phyloP scores from a whole-genome alignment of 306 rosid species.

The Pachyrhizus erosus region DNA sequence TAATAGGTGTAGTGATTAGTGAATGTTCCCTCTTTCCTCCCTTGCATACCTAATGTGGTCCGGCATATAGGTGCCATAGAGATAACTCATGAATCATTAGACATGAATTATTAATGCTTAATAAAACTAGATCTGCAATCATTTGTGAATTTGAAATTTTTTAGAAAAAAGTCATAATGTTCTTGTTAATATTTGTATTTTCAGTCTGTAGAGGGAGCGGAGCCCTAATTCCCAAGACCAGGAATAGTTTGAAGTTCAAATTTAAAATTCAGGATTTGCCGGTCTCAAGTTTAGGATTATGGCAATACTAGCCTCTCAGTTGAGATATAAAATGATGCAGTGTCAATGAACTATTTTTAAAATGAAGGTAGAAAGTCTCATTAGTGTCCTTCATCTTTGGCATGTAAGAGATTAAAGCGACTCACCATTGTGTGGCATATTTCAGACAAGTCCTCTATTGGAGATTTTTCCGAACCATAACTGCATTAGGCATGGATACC shows the following conservation, averaged over 20 bases:
- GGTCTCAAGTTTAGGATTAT: conserved; percentile 8
- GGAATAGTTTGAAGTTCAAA: conserved; percentile 6
- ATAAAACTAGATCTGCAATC: conserved; percentile 12
- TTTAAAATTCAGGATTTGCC: conserved; percentile 21
- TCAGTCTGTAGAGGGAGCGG: conserved; percentile 2
- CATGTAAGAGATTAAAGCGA: conserved; percentile 32
- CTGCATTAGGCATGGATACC: conserved; percentile 57
- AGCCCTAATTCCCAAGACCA: not conserved
- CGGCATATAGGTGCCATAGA: not conserved
- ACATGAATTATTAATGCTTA: not conserved
- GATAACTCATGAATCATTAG: not conserved
- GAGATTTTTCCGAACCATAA: conserved; percentile 82
- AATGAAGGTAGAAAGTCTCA: conserved; percentile 25
- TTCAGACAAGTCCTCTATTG: conserved; percentile 82
- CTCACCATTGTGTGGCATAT: conserved; percentile 84
- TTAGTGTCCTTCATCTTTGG: conserved; percentile 9
- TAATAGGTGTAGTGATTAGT: not conserved
- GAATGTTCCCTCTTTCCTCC: not conserved
- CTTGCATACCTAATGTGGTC: not conserved
- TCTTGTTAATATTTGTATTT: conserved; percentile 9
- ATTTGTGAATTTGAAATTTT: not conserved
- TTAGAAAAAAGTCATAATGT: not conserved
- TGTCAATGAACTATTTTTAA: conserved; percentile 1
- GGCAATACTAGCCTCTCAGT: conserved; percentile 21
- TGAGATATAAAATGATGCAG: conserved; percentile 10